Evolutionary conservation across 1,284 basidiomycete species (phyloP).

Genomic region (Stygiomarasmius scandens): DNA sequence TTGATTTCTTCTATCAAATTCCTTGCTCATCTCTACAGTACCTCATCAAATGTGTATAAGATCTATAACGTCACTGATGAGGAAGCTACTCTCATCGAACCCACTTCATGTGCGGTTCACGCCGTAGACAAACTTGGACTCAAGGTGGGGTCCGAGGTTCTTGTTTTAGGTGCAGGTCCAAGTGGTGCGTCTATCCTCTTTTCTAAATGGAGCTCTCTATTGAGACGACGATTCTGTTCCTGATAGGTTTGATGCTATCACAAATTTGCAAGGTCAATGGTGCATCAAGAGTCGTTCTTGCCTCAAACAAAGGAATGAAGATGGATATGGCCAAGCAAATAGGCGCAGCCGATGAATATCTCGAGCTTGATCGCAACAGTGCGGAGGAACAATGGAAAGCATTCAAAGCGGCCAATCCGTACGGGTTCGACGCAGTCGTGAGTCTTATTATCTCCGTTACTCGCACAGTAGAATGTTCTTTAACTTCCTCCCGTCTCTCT

Average conservation of each 20-base stretch:
- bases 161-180: constrained; percentile 80
- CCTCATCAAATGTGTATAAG: constrained; percentile 77
- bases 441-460: constrained; percentile 17
- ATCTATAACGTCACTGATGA: constrained; percentile 84
- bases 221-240: background rate
- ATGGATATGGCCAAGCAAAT: constrained; percentile 80
- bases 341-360: constrained; percentile 77
- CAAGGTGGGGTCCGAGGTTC: constrained; percentile 75
- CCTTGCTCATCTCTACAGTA: constrained; percentile 38
- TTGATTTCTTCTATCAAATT: background rate
- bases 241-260: constrained; percentile 78
- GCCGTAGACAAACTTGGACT: constrained; percentile 83
- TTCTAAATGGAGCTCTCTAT: background rate
- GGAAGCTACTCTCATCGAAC: constrained; percentile 87
- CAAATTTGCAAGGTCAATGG: constrained; percentile 86
- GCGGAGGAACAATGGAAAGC: constrained; percentile 66
- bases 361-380: constrained; percentile 71
- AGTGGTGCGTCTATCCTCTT: constrained; percentile 33
- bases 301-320: constrained; percentile 86
- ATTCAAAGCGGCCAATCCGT: constrained; percentile 77
- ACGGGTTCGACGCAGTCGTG: constrained; percentile 87
- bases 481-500: background rate
- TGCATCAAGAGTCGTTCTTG: constrained; percentile 74
- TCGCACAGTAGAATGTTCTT: background rate
- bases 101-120: constrained; percentile 86